Percentiles rank a stretch among this genome's conserved stretches.
These are phyloP conservation scores for Diddensiella caesifluorescens DNA, from an alignment of 805 yeast species.

Conservation along the genomic window DNA sequence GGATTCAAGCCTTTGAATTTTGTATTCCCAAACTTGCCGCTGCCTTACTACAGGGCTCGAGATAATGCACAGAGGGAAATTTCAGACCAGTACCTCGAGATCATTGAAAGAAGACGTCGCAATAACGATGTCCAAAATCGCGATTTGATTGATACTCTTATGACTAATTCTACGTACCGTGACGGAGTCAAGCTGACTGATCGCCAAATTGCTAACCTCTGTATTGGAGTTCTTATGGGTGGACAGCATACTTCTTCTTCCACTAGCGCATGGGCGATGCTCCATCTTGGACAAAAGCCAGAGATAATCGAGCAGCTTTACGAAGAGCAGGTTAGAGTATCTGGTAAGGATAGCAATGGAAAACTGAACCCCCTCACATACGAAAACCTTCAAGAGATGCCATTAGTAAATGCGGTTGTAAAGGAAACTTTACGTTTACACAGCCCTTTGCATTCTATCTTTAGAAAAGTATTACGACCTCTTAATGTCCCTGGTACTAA, in stretches of 20 bases:
- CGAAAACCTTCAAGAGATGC: conserved; percentile 77
- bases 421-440: conserved; percentile 95
- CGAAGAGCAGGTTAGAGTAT: conserved; percentile 63
- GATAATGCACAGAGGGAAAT: conserved; percentile 84
- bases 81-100: conserved; percentile 70
- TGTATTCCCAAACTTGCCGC: conserved; percentile 90
- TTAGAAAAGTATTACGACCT: conserved; percentile 80
- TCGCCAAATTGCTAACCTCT: conserved; percentile 84
- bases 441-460: conserved; percentile 92
- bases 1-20: conserved; percentile 96
- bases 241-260: conserved; percentile 98
- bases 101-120: conserved; percentile 68
- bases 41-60: conserved; percentile 77
- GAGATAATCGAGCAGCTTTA: conserved; percentile 77
- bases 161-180: conserved; percentile 78
- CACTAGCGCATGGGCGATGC: conserved; percentile 89
- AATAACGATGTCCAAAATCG: conserved; percentile 75
- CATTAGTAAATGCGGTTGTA: conserved; percentile 73
- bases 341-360: conserved; percentile 34
- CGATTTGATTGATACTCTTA: conserved; percentile 83
- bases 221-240: conserved; percentile 97
- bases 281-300: conserved; percentile 85
- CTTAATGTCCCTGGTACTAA: conserved; percentile 73
- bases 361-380: conserved; percentile 58
- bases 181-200: conserved; percentile 95